Conservation (phyloP, 192 early-diverging fungal genomes). For the Allomyces javanicus region DNA sequence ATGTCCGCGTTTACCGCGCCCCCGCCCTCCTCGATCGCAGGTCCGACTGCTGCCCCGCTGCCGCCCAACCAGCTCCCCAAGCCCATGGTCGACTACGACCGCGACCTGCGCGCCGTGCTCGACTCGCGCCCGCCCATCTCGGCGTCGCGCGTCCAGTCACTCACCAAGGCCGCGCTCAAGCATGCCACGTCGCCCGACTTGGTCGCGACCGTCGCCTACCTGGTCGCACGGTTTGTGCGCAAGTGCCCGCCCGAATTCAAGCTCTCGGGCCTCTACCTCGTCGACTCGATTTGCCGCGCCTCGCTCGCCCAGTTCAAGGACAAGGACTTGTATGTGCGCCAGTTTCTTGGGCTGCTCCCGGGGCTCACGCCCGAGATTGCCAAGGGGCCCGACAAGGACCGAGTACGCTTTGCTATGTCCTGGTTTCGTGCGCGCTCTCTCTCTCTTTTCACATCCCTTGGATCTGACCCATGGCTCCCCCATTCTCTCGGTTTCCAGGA, state of each 20-base stretch:
- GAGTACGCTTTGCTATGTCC: no score
- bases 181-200: constrained; percentile 11
- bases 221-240: constrained; percentile 22
- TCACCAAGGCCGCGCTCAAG: constrained; percentile 28
- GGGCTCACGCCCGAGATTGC: not conserved
- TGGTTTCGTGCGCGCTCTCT: no score
- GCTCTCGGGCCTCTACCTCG: constrained; percentile 25
- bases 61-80: no score
- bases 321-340: not conserved
- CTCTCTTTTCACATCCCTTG: no score
- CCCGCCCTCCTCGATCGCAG: no score
- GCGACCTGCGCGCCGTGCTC: no score
- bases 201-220: constrained; percentile 15
- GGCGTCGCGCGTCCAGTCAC: constrained; percentile 20
- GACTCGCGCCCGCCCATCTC: constrained; percentile 15
- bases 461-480: no score
- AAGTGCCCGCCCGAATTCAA: constrained; percentile 26
- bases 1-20: no score
- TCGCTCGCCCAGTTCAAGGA: not conserved
- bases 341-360: not conserved
- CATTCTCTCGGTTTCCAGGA: not conserved
- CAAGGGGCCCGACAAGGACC: not conserved
- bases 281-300: constrained; percentile 23
- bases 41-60: no score
- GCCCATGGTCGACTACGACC: no score